phyloP scores from a whole-genome alignment of 495 filamentous ascomycete genomes.

The Xylaria nigripes region DNA sequence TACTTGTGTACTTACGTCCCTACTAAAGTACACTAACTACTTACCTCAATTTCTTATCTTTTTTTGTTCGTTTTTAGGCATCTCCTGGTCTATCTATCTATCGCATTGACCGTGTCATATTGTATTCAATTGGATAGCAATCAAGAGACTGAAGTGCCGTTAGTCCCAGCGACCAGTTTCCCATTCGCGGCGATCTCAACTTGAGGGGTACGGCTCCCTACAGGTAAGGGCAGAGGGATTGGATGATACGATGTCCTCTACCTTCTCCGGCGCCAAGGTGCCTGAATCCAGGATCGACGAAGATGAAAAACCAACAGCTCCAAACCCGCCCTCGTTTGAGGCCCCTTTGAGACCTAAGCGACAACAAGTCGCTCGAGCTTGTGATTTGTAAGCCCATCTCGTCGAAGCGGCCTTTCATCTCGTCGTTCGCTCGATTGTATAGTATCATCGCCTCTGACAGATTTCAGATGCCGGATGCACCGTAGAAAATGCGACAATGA shows the following conservation, averaged over 20 bases:
- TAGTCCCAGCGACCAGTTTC: too few relatives aligned
- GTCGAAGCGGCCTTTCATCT: not conserved
- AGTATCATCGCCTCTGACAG: not conserved
- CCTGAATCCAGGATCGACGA: not conserved
- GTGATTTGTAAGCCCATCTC: conserved; percentile 30
- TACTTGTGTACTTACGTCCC: too few relatives aligned
- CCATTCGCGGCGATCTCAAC: too few relatives aligned
- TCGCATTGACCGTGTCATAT: too few relatives aligned
- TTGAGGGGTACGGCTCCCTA: too few relatives aligned
- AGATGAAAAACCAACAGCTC: not conserved
- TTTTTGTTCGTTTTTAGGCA: too few relatives aligned
- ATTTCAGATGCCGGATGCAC: conserved; percentile 32
- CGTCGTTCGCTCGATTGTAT: not conserved
- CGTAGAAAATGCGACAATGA: conserved; percentile 41
- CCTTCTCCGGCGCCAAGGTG: not conserved
- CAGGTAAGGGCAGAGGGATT: too few relatives aligned
- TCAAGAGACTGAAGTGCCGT: too few relatives aligned
- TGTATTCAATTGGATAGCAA: too few relatives aligned
- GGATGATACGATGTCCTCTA: conserved; percentile 1
- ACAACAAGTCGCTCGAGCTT: conserved; percentile 39
- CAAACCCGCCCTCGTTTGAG: conserved; percentile 6
- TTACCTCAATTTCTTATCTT: too few relatives aligned
- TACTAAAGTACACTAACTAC: too few relatives aligned
- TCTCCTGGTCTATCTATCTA: too few relatives aligned
- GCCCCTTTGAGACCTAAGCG: conserved; percentile 24